Percentiles rank a stretch among this genome's conserved stretches.
These are phyloP conservation scores for Aspergillus homomorphus DNA, from an alignment of 495 filamentous ascomycete species.

Conservation along the genomic window DNA sequence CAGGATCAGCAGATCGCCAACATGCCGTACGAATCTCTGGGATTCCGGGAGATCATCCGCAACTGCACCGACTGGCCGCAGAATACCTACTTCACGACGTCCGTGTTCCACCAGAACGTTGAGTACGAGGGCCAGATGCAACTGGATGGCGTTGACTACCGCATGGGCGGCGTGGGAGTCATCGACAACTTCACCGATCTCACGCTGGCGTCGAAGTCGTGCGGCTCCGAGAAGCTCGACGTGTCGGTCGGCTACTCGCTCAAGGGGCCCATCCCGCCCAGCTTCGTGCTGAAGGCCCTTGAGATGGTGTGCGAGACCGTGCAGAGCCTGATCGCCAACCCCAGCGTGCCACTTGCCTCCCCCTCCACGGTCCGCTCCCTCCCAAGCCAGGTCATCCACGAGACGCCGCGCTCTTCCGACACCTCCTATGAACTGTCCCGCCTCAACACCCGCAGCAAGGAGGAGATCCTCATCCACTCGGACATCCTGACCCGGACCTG, in stretches of 20 bases:
- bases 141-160: slow-evolving; percentile 47
- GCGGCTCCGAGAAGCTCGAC: slow-evolving; percentile 38
- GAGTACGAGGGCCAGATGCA: slow-evolving; percentile 40
- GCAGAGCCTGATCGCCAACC: slow-evolving; percentile 43
- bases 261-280: slow-evolving; percentile 39
- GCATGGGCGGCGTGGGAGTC: slow-evolving; percentile 47
- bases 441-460: slow-evolving; percentile 41
- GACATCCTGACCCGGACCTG: slow-evolving; percentile 48
- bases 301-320: slow-evolving; percentile 50
- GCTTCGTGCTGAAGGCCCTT: slow-evolving; percentile 43
- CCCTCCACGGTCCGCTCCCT: slow-evolving; percentile 38
- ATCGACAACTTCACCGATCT: slow-evolving; percentile 52
- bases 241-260: slow-evolving; percentile 46
- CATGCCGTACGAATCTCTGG: slow-evolving; percentile 57
- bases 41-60: slow-evolving; percentile 57
- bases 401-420: slow-evolving; percentile 26
- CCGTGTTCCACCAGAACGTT: slow-evolving; percentile 49
- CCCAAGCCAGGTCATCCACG: slow-evolving; percentile 29
- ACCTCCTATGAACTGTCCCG: slow-evolving; percentile 35
- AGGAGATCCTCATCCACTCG: slow-evolving; percentile 46
- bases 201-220: slow-evolving; percentile 45
- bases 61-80: slow-evolving; percentile 58
- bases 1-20: slow-evolving; percentile 59
- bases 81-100: slow-evolving; percentile 46
- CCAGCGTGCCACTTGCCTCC: slow-evolving; percentile 41